Evolutionary conservation across 2,329 filamentous ascomycete species (phyloP).

Genomic region (Hypomyces perniciosus): DNA sequence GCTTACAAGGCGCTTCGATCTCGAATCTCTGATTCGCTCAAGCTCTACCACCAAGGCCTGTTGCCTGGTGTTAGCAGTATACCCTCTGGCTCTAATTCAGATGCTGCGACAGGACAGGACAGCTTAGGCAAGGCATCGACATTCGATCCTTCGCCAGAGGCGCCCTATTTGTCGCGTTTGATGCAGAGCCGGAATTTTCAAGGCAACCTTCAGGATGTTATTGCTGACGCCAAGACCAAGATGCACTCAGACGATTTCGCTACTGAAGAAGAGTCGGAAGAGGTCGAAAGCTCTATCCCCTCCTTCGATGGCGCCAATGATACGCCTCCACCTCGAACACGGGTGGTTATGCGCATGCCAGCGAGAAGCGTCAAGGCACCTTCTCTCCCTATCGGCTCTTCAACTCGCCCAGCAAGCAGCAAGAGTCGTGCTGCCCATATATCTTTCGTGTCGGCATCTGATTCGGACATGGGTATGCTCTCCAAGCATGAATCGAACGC

Average conservation of each 20-base stretch:
- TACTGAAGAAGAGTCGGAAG: slow-evolving; percentile 51
- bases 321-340: slow-evolving; percentile 25
- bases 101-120: slow-evolving; percentile 7
- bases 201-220: slow-evolving; percentile 52
- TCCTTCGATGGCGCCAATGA: slow-evolving; percentile 12
- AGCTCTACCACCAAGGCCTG: slow-evolving; percentile 46
- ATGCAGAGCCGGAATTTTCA: slow-evolving; percentile 56
- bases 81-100: slow-evolving; percentile 31
- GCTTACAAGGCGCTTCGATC: slow-evolving; percentile 44
- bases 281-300: slow-evolving; percentile 17
- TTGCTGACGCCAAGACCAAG: slow-evolving; percentile 53
- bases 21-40: slow-evolving; percentile 49
- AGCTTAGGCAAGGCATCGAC: slow-evolving; percentile 6
- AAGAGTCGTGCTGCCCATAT: slow-evolving; percentile 43
- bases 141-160: slow-evolving; percentile 51
- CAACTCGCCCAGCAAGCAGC: slow-evolving; percentile 48
- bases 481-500: slow-evolving; percentile 18
- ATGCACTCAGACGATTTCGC: slow-evolving; percentile 44
- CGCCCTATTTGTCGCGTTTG: slow-evolving; percentile 62
- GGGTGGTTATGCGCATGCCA: slow-evolving; percentile 52
- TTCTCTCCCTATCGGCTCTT: slow-evolving; percentile 36
- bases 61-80: slow-evolving; percentile 43
- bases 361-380: slow-evolving; percentile 47
- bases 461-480: slow-evolving; percentile 16
- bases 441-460: slow-evolving; percentile 34